Evolutionary conservation across 768 basidiomycete genomes (phyloP).

Genomic region (Lentinula detonsa): DNA sequence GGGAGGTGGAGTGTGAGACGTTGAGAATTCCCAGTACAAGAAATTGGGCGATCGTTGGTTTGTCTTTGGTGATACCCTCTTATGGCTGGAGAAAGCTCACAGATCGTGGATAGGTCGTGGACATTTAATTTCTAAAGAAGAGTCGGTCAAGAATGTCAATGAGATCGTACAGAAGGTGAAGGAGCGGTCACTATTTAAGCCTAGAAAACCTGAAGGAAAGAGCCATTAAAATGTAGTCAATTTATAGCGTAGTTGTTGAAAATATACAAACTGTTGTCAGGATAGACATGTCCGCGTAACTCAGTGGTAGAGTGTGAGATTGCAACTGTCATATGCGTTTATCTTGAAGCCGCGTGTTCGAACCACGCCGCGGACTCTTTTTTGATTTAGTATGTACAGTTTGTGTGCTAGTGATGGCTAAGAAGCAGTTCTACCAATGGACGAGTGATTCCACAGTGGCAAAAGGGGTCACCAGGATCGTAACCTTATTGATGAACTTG

Average conservation of each 20-base stretch:
- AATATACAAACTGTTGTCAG: no score
- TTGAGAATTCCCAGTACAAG: constrained; percentile 90
- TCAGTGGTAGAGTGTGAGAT: neutral
- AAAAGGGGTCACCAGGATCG: no score
- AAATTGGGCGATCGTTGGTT: constrained; percentile 90
- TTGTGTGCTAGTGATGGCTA: no score
- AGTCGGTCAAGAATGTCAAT: constrained; percentile 38
- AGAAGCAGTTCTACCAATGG: no score
- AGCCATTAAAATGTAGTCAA: constrained; percentile 16
- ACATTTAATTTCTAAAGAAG: constrained; percentile 15
- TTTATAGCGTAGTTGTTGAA: no score
- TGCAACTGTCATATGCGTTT: neutral
- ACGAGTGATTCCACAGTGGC: no score
- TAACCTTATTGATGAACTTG: no score
- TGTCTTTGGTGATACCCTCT: constrained; percentile 12
- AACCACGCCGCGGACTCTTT: neutral
- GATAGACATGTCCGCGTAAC: neutral
- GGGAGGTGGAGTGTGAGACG: constrained; percentile 81
- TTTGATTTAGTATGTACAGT: no score
- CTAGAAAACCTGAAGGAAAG: constrained; percentile 69
- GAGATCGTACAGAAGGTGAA: constrained; percentile 50
- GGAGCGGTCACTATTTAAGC: constrained; percentile 65
- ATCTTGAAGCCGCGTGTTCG: neutral
- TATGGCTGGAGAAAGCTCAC: neutral
- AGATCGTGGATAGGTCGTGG: constrained; percentile 21